Evolutionary conservation across 192 early-diverging fungal species (phyloP), one percentile per base, ranked within the genome.

Genomic region (Podila verticillata): DNA sequence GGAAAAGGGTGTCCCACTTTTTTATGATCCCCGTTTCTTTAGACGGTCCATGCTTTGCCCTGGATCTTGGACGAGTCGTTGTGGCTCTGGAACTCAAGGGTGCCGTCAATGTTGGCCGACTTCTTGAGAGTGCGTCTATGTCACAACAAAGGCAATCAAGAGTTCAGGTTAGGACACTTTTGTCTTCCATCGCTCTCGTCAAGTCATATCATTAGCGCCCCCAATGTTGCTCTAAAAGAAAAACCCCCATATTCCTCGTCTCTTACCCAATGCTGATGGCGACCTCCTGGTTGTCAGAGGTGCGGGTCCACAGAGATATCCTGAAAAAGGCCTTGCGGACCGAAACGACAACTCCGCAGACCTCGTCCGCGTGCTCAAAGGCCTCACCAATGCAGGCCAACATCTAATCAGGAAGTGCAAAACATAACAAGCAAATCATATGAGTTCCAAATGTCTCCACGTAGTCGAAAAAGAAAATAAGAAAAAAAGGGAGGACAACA

Each of bases 261-360:
- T 26, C 86, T 74, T 87, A 90, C 89, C 90, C 89, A 71, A 92
- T 73, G 48, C 65, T 75, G 48, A 84, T 68, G 31, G 82, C 64
- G 24, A 85, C 75, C 28, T 85, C 83, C 36, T 73, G 78, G 70
- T 89, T 84, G 70, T 88, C 86, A 59, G 87, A 84, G 12, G 84
- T 75, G 68, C 87, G 87, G 19, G 92, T 94, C 97, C 97, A 98
- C 49, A 98, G 79, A 34, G 93, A 86, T 74, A 98, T 89, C 75
- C 95, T 88, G 84, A 94, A 96, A 66, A 91, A 89, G 58, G 79
- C 87, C 81, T 93, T 94, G 63, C 97, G 90, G 72, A 94, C 91
- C 7, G 94, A 94, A 24, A 96, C 90, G 35, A 98, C 96, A 7
- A 88, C 92, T 30, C 97, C 96, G 81, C 93, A 95, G 24, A 98